Evolutionary conservation across 2,329 filamentous ascomycete genomes (phyloP), one percentile per base, ranked within the genome.

Genomic region (Dactylellina haptotyla): DNA sequence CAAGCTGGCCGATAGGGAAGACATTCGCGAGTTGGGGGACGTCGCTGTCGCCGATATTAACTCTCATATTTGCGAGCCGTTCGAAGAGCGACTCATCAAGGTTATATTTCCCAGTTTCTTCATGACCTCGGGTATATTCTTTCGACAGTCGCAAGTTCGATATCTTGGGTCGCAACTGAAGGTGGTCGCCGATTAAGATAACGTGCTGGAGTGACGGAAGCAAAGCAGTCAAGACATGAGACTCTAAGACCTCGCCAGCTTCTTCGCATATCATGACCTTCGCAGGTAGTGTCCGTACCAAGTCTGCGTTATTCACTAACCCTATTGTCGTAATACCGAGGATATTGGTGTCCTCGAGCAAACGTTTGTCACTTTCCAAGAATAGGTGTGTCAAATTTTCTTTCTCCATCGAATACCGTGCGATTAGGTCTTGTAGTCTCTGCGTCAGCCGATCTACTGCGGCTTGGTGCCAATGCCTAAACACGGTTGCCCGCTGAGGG

Each of bases 251-350:
- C 74, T 91, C 88, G 0, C 85, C 89, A 1, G 89, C 89, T 77
- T 91, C 89, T 78, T 91, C 89, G 32, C 86, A 89, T 0, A 91
- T 78, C 14, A 91, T 78, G 0, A 89, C 84, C 71, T 89, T 88
- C 30, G 81, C 80, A 4, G 80, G 77, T 1, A 89, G 70, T 5
- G 82, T 82, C 5, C 83, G 81, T 0, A 90, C 80, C 0, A 85
- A 75, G 0, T 82, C 79, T 0, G 87, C 78, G 14, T 86, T 84
- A 18, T 81, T 80, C 0, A 87, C 87, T 1, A 89, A 80, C 0
- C 87, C 87, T 0, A 84, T 86, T 0, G 87, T 89, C 0, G 87
- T 89, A 1, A 87, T 80, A 0, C 87, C 87, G 45, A 89, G 83
- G 2, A 89, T 81, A 12, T 77, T 78, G 26, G 65, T 59, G 12